Evolutionary conservation across 2,329 filamentous ascomycete species (phyloP), one percentile per base, ranked within the genome.

Genomic region (Pestalotiopsis sp.): DNA sequence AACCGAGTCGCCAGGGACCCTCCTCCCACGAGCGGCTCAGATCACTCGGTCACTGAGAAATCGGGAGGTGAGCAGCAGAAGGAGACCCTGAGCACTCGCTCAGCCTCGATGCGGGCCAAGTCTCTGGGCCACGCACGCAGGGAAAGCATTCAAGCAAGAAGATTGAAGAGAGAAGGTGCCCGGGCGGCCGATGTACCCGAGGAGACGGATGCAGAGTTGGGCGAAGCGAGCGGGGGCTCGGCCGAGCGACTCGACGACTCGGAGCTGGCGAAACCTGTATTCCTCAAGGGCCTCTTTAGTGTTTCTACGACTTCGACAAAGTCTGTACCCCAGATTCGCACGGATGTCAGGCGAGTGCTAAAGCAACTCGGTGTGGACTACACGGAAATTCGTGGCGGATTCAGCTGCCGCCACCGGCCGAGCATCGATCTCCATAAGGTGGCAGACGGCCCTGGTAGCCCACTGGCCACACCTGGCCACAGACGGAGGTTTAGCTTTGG

Each of bases 291-390:
- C 4, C 86, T 99, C 20, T 98, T 99, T 83, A 98, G 95, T 75
- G 96, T 98, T 67, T 97, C 94, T 4, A 99, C 96, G 0, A 99
- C 96, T 6, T 98, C 94, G 69, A 96, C 91, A 77, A 97, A 97
- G 78, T 93, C 95, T 1, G 89, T 98, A 12, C 85, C 90, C 1
- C 90, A 94, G 69, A 99, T 99, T 71, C 90, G 95, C 52, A 85
- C 90, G 6, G 96, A 99, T 77, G 93, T 99, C 74, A 97, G 97
- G 77, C 89, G 95, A 64, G 96, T 98, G 2, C 83, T 99, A 66
- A 92, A 91, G 73, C 91, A 95, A 78, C 88, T 98, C 17, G 93
- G 93, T 17, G 94, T 98, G n/a, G 92, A 97, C 13, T 98, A 93
- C 78, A 90, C 87, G 3, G 95, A 98, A 80, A 97, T 98, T 78